A percentile compares a stretch with the other conserved stretches of the same genome.
These are phyloP conservation scores for Tulasnella calospora DNA, from an alignment of 768 basidiomycete genomes.

Conservation along the genomic window DNA sequence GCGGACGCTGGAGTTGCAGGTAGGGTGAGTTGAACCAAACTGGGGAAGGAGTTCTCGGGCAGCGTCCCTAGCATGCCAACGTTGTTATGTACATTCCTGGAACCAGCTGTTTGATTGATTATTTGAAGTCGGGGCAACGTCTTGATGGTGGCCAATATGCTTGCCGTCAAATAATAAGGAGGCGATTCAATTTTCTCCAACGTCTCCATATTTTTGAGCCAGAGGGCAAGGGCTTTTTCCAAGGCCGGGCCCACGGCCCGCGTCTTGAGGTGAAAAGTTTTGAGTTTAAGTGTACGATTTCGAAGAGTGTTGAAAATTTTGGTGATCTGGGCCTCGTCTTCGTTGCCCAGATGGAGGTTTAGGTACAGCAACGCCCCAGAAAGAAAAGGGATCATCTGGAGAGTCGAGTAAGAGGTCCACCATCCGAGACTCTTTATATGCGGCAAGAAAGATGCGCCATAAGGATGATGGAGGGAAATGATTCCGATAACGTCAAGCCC, in stretches of 20 bases:
- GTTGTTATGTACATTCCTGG: neutral
- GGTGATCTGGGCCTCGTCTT: neutral
- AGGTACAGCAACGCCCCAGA: neutral
- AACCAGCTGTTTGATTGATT: neutral
- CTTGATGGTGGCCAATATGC: neutral
- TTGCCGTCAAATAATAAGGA: neutral
- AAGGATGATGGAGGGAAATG: neutral
- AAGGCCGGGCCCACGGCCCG: neutral
- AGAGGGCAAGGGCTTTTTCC: neutral
- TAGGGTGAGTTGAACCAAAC: too few species aligned
- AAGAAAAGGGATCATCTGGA: neutral
- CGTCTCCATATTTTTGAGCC: neutral
- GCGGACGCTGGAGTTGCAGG: too few species aligned
- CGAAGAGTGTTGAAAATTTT: neutral
- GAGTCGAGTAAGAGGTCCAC: neutral
- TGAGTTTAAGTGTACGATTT: neutral
- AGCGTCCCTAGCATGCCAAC: neutral
- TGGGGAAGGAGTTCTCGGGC: neutral
- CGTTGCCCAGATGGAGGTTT: fast-evolving
- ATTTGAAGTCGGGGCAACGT: neutral
- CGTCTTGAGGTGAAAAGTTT: neutral
- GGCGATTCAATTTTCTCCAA: neutral
- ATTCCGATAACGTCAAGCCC: neutral
- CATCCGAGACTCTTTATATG: neutral
- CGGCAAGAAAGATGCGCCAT: neutral